Percentiles rank a stretch among this genome's conserved stretches.
Conservation (phyloP, 208 protist species). For the Acanthamoeba royreba region DNA sequence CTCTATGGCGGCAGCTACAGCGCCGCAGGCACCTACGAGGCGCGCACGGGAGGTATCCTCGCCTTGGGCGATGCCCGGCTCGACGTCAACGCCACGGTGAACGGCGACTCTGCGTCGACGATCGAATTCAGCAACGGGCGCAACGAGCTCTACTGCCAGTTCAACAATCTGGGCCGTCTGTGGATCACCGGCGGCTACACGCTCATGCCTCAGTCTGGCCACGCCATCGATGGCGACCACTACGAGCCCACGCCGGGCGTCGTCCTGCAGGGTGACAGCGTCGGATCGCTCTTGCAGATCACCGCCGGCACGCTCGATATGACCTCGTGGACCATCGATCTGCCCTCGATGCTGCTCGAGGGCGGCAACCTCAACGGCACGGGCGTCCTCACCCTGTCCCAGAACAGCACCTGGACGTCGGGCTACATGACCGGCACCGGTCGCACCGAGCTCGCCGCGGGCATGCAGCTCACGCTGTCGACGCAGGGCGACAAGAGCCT, state of each 20-base stretch:
- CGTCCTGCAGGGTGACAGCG: background rate
- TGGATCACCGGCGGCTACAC: constrained; percentile 40
- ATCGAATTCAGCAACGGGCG: background rate
- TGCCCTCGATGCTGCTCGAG: background rate
- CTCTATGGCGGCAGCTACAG: constrained; percentile 44
- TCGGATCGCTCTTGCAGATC: background rate
- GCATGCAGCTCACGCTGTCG: background rate
- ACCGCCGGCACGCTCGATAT: constrained; percentile 2
- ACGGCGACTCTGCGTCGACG: background rate
- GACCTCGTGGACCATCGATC: background rate
- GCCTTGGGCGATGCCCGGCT: background rate
- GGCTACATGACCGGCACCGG: constrained; percentile 23
- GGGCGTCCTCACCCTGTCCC: background rate
- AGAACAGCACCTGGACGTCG: background rate
- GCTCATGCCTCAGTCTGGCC: background rate
- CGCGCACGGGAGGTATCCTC: background rate
- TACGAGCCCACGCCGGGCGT: background rate
- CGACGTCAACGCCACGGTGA: background rate
- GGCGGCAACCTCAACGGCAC: background rate
- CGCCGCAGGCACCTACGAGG: background rate
- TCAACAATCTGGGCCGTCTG: background rate
- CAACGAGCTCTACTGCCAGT: constrained; percentile 28
- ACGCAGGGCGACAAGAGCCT: background rate
- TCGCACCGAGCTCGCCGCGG: background rate
- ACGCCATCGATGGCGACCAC: background rate